Base-by-base conservation (phyloP, 441 rosid genomes). In the Brassica hybrid region DNA sequence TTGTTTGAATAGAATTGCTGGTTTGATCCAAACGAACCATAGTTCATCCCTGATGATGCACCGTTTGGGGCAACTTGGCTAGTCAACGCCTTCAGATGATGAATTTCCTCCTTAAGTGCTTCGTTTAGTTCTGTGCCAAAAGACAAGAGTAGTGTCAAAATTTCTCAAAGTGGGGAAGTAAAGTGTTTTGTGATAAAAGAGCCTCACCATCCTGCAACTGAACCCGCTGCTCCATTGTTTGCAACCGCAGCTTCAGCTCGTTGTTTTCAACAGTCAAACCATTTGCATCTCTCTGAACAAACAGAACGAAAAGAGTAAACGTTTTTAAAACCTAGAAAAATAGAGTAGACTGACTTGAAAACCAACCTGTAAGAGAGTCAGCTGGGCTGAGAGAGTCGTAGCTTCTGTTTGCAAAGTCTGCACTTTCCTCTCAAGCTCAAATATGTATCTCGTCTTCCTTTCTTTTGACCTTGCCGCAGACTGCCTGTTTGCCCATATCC, bases 401-500 rank as follows among this genome's bases (percentile, higher is more conserved):
- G 98, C 96, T 77, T 96, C 99, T 32, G 98, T 92, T 85, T 96
- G 99, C 79, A 96, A 81, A 54, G 97, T 94, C 83, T 93, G 97
- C 48, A 96, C 94, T 89, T 96, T 96, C 79, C 99, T 79, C 81
- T 96, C 99, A 58, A 96, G 98, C 84, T 96, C 99, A 67, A 94
- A 90, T 77, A 96, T 96, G 84, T 94, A 96, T 32, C 99, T 87
- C 94, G 92, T 94, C 88, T 96, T 96, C 84, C 98, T 89, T 84
- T 96, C 99, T 87, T 96, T 96, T 57, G 98, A 96, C 85, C 99
- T 88, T 66, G 98, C 99, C 34, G 99, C 99, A 1, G 99, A 96
- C 81, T 96, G 99, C 86, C 99, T 90, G 72, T 96, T 96, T 6
- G 99, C 99, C 98, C 97, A 96, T 59, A 96, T 92, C 91, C 99